These are phyloP conservation scores for Angomonas deanei DNA, from an alignment of 208 protist species.

Conservation along the genomic window DNA sequence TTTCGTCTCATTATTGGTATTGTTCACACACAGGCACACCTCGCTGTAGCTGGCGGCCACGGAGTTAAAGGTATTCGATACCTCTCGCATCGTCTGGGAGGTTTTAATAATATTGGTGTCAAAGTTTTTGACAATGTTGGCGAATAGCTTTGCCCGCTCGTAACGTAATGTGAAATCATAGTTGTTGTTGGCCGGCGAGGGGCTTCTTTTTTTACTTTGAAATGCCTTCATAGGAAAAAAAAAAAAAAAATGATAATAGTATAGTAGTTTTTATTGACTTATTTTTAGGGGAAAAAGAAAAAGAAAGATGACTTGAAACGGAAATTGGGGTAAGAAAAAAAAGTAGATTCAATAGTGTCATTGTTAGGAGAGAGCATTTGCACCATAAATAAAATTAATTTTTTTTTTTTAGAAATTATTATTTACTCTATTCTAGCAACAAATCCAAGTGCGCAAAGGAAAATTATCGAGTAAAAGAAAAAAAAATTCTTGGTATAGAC, in stretches of 20 bases:
- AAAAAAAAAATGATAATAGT: too few species aligned
- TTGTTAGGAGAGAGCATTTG: background rate
- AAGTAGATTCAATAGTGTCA: background rate
- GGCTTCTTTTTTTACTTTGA: constrained; percentile 11
- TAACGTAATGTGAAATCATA: constrained; percentile 44
- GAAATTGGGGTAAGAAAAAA: background rate
- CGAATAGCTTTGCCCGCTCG: constrained; percentile 34
- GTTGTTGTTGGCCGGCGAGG: constrained; percentile 28
- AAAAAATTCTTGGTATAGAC: too few species aligned
- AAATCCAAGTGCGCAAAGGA: too few species aligned
- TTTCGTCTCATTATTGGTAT: constrained; percentile 13
- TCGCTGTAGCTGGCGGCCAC: constrained; percentile 41
- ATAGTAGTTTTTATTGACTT: too few species aligned
- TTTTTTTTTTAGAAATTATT: background rate
- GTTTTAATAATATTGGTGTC: constrained; percentile 21
- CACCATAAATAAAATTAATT: background rate
- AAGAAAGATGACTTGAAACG: background rate
- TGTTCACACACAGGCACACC: constrained; percentile 36
- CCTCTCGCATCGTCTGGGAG: constrained; percentile 24
- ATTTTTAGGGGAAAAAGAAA: background rate
- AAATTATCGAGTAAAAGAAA: background rate
- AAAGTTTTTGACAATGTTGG: constrained; percentile 29
- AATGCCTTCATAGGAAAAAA: background rate
- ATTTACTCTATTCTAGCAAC: background rate
- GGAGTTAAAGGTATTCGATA: constrained; percentile 21